Base-by-base conservation (phyloP, 306 rosid genomes). In the Hippophae tibetana region DNA sequence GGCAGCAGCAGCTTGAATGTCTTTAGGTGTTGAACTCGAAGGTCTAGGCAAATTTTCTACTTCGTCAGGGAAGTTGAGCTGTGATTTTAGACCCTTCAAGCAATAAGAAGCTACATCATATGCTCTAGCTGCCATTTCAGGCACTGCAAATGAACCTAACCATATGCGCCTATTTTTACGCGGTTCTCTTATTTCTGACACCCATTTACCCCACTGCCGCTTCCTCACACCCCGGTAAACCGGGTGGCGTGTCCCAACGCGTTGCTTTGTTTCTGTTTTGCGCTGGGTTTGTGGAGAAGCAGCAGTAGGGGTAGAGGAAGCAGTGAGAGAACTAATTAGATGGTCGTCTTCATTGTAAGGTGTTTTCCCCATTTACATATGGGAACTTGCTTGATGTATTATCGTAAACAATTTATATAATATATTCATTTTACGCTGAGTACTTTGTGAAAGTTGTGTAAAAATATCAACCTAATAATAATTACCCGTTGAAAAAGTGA, bases 111-210 rank as follows among this genome's bases (percentile, higher is more conserved):
- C 96, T 27, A 85, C 96, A 66, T 88, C 96, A 57, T 88, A 85
- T 6, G 96, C 96, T 49, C 78, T 88, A n/a, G 96, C 96, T 1
- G 96, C 96, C 94, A 88, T 88, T 83, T 88, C 96, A 52, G 96
- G 94, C 42, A 71, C 79, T 14, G 96, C 84, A 42, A 88, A 88
- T 2, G 96, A 88, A 0, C 96, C 96, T 5, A 86, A 67, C 95
- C 95, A 86, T 68, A 86, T 86, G 55, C 95, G 84, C 0, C 87
- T 72, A 50, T 86, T 86, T 74, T 86, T 86, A 8, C 87, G 83
- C 0, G 90, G 95, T 40, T 86, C 90, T 55, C 95, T 58, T 53
- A 86, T 86, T 56, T 86, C 90, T 1, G 95, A 86, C 49, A 84
- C 95, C 95, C 95, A 86, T 76, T 81, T 86, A 0, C 95, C 95